These are phyloP conservation scores for Mycena rosella DNA, from an alignment of 768 basidiomycete genomes.

Conservation along the genomic window DNA sequence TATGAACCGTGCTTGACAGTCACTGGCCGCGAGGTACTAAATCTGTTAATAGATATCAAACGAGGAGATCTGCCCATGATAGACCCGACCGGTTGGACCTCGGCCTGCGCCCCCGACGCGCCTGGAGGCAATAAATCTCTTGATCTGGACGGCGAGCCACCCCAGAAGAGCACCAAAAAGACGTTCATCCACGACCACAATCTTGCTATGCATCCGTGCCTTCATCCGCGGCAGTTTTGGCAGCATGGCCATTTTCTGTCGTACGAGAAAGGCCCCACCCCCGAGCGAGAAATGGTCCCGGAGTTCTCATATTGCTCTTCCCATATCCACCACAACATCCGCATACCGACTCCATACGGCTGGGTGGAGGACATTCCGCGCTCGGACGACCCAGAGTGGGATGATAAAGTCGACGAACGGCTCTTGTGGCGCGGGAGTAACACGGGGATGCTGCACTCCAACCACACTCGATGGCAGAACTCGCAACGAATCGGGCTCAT, in stretches of 20 bases:
- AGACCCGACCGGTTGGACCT: constrained; percentile 52
- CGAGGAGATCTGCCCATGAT: constrained; percentile 50
- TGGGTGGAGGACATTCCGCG: constrained; percentile 61
- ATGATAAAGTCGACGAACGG: constrained; percentile 70
- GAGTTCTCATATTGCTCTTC: constrained; percentile 68
- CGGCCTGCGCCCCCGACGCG: constrained; percentile 55
- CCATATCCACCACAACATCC: constrained; percentile 67
- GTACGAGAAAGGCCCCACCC: constrained; percentile 59
- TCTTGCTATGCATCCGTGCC: constrained; percentile 57
- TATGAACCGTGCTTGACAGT: constrained; percentile 18
- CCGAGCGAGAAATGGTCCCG: constrained; percentile 58
- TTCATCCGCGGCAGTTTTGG: constrained; percentile 57
- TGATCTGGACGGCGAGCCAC: constrained; percentile 49
- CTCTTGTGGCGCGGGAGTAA: constrained; percentile 82
- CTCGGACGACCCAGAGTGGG: constrained; percentile 72
- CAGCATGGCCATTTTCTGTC: constrained; percentile 68
- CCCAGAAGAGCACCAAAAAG: constrained; percentile 48
- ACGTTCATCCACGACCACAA: constrained; percentile 65
- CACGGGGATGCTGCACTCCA: constrained; percentile 69
- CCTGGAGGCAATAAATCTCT: constrained; percentile 51
- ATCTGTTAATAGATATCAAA: constrained; percentile 42
- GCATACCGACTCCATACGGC: constrained; percentile 59
- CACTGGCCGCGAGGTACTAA: background rate
- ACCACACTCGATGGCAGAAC: constrained; percentile 58
- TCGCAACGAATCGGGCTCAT: constrained; percentile 66